Evolutionary conservation across 2,329 filamentous ascomycete genomes (phyloP).

Genomic region (Talaromyces sp.): DNA sequence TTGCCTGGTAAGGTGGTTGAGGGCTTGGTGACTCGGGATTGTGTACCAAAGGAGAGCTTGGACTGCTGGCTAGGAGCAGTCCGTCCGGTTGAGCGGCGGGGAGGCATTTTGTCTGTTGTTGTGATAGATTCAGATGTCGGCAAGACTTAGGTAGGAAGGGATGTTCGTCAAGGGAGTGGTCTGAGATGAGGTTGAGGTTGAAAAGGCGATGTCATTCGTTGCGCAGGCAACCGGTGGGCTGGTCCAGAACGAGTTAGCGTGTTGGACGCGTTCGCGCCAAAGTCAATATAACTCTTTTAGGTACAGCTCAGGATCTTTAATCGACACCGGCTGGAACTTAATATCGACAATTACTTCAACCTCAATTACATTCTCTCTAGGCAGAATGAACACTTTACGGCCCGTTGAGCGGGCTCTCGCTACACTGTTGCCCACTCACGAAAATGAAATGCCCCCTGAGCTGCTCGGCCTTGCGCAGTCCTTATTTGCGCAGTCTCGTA

Average conservation of each 20-base stretch:
- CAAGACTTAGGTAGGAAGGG: background rate
- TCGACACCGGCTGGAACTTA: background rate
- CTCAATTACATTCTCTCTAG: background rate
- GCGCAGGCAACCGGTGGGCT: constrained; percentile 19
- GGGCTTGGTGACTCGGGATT: constrained; percentile 59
- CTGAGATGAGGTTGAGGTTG: background rate
- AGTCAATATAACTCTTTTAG: constrained; percentile 17
- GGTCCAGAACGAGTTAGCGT: constrained; percentile 36
- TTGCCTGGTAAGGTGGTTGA: constrained; percentile 31
- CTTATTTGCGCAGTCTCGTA: constrained; percentile 75
- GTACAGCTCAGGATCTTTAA: background rate
- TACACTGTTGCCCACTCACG: constrained; percentile 71
- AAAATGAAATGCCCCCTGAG: constrained; percentile 63
- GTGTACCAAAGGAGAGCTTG: constrained; percentile 61
- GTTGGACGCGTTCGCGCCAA: background rate
- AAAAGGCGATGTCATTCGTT: constrained; percentile 13
- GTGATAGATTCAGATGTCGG: background rate
- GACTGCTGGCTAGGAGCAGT: constrained; percentile 49
- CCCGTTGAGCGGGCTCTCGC: constrained; percentile 69
- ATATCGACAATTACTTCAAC: background rate
- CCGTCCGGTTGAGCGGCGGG: constrained; percentile 37
- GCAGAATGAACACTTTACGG: constrained; percentile 61
- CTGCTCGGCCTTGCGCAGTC: constrained; percentile 69
- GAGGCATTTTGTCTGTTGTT: constrained; percentile 40
- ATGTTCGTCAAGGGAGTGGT: background rate